phyloP scores from a whole-genome alignment of 2,329 filamentous ascomycete species.

The Alternaria sp. region DNA sequence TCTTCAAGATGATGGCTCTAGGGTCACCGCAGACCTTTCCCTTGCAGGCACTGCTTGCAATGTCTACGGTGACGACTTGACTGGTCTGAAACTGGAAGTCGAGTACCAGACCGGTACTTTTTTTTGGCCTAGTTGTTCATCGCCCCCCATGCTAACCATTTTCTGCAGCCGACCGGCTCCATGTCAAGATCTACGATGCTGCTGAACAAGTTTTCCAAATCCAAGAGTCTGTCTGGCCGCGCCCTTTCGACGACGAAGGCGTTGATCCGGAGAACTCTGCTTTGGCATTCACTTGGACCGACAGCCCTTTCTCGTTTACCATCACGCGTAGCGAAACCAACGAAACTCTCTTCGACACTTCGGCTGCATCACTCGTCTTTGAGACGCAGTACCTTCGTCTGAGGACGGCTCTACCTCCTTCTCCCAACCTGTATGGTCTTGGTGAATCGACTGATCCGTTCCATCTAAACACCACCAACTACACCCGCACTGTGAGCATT shows the following conservation, averaged over 20 bases:
- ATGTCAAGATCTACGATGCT: conserved; percentile 75
- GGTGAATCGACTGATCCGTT: conserved; percentile 78
- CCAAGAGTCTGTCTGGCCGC: conserved; percentile 71
- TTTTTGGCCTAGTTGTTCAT: conserved; percentile 64
- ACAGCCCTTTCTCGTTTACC: conserved; percentile 72
- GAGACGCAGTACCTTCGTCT: conserved; percentile 79
- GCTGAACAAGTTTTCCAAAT: conserved; percentile 76
- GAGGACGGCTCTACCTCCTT: conserved; percentile 71
- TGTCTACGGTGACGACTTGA: conserved; percentile 65
- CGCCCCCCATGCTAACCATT: conserved; percentile 55
- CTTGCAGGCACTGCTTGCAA: conserved; percentile 73
- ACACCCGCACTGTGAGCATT: conserved; percentile 62
- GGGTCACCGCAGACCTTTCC: conserved; percentile 71
- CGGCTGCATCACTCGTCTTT: conserved; percentile 72
- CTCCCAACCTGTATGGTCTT: conserved; percentile 77
- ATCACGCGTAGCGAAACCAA: conserved; percentile 65
- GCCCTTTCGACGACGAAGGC: conserved; percentile 57
- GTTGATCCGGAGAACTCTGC: conserved; percentile 51
- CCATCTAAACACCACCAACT: conserved; percentile 71
- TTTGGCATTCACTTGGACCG: conserved; percentile 63
- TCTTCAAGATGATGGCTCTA: conserved; percentile 60
- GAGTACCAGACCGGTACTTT: conserved; percentile 66
- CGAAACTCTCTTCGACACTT: conserved; percentile 73
- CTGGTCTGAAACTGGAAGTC: conserved; percentile 63
- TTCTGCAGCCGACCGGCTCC: conserved; percentile 66